These are phyloP conservation scores for Paraglomus occultum DNA, from an alignment of 192 early-diverging fungal species.

Conservation along the genomic window DNA sequence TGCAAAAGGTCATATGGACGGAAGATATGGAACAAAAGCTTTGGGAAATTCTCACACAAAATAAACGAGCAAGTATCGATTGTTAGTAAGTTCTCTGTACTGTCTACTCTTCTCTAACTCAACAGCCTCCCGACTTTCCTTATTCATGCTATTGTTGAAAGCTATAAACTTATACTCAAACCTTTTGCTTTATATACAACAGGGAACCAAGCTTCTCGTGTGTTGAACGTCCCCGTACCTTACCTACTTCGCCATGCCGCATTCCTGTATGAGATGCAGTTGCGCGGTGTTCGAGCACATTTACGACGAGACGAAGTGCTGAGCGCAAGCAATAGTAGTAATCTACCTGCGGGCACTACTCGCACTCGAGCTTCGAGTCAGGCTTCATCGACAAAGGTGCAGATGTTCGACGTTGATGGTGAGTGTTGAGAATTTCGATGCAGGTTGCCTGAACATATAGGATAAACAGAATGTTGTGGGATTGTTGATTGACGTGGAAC, in stretches of 20 bases:
- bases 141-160: background rate
- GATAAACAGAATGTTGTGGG: background rate
- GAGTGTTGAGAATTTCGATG: background rate
- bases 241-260: conserved; percentile 55
- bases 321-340: conserved; percentile 23
- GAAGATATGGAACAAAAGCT: conserved; percentile 57
- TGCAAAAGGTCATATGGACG: conserved; percentile 53
- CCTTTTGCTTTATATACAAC: background rate
- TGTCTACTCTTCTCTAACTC: background rate
- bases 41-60: conserved; percentile 55
- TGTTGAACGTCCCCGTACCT: conserved; percentile 48
- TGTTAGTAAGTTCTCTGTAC: conserved; percentile 38
- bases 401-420: background rate
- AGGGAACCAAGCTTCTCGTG: conserved; percentile 53
- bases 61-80: conserved; percentile 47
- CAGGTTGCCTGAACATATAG: background rate
- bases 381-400: conserved; percentile 12
- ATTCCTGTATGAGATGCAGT: conserved; percentile 54
- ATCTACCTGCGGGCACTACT: background rate
- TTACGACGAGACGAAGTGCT: conserved; percentile 35
- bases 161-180: background rate
- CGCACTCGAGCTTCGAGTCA: conserved; percentile 27
- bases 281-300: conserved; percentile 45
- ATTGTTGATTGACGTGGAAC: no score
- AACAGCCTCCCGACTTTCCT: no score